Base-by-base conservation (phyloP, 768 basidiomycete genomes). In the Russula lepida region DNA sequence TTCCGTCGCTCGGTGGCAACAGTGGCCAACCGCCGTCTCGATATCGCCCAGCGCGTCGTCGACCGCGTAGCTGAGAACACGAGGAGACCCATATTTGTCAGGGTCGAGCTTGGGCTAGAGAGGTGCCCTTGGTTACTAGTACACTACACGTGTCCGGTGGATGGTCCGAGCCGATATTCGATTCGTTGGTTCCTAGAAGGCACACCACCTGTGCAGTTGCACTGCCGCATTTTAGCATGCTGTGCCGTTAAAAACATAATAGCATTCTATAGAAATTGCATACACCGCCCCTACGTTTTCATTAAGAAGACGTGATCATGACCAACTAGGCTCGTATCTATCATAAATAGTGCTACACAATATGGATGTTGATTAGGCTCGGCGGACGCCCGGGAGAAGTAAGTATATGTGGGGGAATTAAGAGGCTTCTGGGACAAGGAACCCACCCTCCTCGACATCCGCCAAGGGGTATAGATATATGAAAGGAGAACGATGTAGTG, bases 1-100 rank as follows among this genome's bases (percentile, higher is more conserved):
- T 72, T 69, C 6, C 66, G 73, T 30, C 37, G 63, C 52, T 69
- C 67, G 15, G 17, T n/a, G 0, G 71, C 58, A 15, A 69, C 66
- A 3, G 79, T 66, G 35, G 65, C 59, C n/a, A 64, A 32, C 23
- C 49, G n/a, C 50, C 64, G 56, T 27, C 49, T 59, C 17, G 47
- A 47, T 46, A 44, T 17, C 6, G 13, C 15, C 47, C 52, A 44
- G 19, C 35, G 56, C 6, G 49, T 33, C 8, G 49, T 28, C 48
- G 25, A 32, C 17, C 56, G 61, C 7, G 43, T 32, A 30, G 49
- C 53, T 12, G 56, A 35, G 15, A 54, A 30, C 32, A 30, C 25
- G 33, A 60, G 41, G 21, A 44, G 35, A 28, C 43, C 62, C 64
- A 64, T 63, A 27, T 27, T 41, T 37, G 44, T 44, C 23, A 19